These are phyloP conservation scores for Cetraspora pellucida DNA, from an alignment of 192 early-diverging fungal species.

Conservation along the genomic window DNA sequence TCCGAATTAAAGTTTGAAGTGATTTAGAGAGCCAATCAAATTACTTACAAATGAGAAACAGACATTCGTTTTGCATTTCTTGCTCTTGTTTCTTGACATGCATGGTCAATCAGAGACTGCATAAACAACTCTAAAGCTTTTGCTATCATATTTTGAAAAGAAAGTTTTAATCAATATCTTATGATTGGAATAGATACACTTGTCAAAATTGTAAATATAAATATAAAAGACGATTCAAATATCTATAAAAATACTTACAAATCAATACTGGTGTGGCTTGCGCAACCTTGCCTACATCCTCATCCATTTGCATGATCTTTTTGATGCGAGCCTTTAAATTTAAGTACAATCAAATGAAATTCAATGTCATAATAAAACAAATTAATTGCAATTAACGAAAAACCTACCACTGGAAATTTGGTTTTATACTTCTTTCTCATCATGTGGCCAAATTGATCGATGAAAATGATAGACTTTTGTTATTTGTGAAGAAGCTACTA, in stretches of 20 bases:
- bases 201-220: too few relatives aligned
- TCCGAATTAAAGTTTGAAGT: not conserved
- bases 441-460: not conserved
- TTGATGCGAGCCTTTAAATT: constrained; percentile 90
- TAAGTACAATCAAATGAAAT: constrained; percentile 2
- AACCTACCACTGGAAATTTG: constrained; percentile 88
- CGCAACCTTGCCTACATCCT: constrained; percentile 98
- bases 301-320: constrained; percentile 99
- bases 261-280: constrained; percentile 96
- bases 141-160: constrained; percentile 50
- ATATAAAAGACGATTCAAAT: not conserved
- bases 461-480: not conserved
- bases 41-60: constrained; percentile 80
- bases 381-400: not conserved
- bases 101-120: constrained; percentile 87
- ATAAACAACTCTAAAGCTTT: constrained; percentile 95
- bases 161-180: not conserved
- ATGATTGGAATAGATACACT: not conserved
- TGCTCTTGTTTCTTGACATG: constrained; percentile 77
- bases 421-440: constrained; percentile 93
- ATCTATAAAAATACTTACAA: constrained; percentile 55
- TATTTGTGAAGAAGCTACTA: too few relatives aligned
- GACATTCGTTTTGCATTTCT: constrained; percentile 83
- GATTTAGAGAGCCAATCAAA: constrained; percentile 1
- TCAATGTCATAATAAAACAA: not conserved